phyloP scores from a whole-genome alignment of 129 eudicot species.

The Centella asiatica region DNA sequence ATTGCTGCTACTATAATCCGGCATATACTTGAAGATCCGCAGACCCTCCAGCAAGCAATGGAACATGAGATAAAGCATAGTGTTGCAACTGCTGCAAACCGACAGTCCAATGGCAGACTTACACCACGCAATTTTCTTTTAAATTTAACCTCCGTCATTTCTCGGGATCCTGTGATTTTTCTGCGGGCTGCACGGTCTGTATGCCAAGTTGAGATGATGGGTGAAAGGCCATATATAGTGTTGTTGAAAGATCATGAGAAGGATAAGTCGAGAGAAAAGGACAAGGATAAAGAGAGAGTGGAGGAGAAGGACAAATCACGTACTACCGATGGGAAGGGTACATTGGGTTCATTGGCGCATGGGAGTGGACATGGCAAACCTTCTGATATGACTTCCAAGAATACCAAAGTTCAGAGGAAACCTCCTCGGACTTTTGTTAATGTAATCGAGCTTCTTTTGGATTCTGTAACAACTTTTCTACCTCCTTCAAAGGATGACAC shows the following conservation, averaged over 20 bases:
- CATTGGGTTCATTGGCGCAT: slow-evolving; percentile 13
- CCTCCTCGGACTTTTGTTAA: slow-evolving; percentile 77
- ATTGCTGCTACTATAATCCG: slow-evolving; percentile 80
- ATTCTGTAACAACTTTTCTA: slow-evolving; percentile 46
- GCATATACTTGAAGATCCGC: slow-evolving; percentile 95
- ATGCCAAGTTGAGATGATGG: slow-evolving; percentile 88
- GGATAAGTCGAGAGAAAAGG: slow-evolving; percentile 70
- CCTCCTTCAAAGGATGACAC: slow-evolving; percentile 62
- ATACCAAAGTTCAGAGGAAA: slow-evolving; percentile 56
- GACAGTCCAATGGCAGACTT: slow-evolving; percentile 88
- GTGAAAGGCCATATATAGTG: slow-evolving; percentile 83
- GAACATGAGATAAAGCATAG: slow-evolving; percentile 87
- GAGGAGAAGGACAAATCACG: slow-evolving; percentile 59
- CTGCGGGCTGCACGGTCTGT: slow-evolving; percentile 84
- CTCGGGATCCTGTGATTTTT: slow-evolving; percentile 83
- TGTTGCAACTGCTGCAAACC: slow-evolving; percentile 51
- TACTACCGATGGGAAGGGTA: slow-evolving; percentile 45
- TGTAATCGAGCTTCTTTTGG: slow-evolving; percentile 79
- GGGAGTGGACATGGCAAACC: slow-evolving; percentile 51
- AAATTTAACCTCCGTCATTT: slow-evolving; percentile 60
- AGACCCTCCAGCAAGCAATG: slow-evolving; percentile 98
- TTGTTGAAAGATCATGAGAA: slow-evolving; percentile 89
- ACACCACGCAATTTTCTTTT: slow-evolving; percentile 67
- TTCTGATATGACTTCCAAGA: slow-evolving; percentile 54
- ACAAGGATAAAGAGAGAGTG: slow-evolving; percentile 54